phyloP scores from a whole-genome alignment of 1,284 basidiomycete species.

The Rhodotorula sp. region DNA sequence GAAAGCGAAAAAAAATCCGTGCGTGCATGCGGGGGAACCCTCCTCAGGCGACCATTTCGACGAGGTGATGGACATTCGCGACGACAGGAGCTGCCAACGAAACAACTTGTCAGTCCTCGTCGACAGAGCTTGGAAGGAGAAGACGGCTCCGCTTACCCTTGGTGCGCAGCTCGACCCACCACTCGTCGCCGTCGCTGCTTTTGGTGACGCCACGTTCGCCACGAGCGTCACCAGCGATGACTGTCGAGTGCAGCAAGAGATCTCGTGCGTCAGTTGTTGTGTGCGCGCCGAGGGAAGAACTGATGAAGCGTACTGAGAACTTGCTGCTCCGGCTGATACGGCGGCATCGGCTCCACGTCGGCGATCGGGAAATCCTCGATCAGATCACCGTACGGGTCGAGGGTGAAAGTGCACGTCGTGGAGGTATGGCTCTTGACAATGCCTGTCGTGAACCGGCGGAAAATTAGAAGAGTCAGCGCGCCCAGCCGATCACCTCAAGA shows the following conservation, averaged over 20 bases:
- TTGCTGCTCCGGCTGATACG: conserved; percentile 30
- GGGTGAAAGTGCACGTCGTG: conserved; percentile 18
- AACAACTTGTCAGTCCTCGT: too few relatives aligned
- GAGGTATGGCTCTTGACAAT: conserved; percentile 16
- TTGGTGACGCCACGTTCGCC: conserved; percentile 29
- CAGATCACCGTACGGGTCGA: conserved; percentile 32
- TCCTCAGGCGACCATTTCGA: too few relatives aligned
- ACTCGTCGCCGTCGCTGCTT: conserved; percentile 41
- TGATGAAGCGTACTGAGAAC: conserved; percentile 23
- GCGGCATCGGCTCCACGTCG: conserved; percentile 31
- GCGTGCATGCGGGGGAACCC: too few relatives aligned
- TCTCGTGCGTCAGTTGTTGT: not conserved
- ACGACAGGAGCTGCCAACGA: too few relatives aligned
- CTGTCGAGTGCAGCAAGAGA: conserved; percentile 7
- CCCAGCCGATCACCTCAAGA: not conserved
- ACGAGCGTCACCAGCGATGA: conserved; percentile 38
- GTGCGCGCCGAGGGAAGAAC: not conserved
- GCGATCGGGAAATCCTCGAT: conserved; percentile 27
- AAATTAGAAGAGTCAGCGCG: not conserved
- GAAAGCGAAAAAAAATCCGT: too few relatives aligned
- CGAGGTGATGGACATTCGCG: too few relatives aligned
- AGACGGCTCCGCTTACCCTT: not conserved
- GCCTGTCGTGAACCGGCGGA: conserved; percentile 5
- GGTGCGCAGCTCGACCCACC: conserved; percentile 32
- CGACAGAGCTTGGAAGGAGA: too few relatives aligned